Evolutionary conservation across 306 rosid species (phyloP), one percentile per base, ranked within the genome.

Genomic region (Aeschynomene evenia): DNA sequence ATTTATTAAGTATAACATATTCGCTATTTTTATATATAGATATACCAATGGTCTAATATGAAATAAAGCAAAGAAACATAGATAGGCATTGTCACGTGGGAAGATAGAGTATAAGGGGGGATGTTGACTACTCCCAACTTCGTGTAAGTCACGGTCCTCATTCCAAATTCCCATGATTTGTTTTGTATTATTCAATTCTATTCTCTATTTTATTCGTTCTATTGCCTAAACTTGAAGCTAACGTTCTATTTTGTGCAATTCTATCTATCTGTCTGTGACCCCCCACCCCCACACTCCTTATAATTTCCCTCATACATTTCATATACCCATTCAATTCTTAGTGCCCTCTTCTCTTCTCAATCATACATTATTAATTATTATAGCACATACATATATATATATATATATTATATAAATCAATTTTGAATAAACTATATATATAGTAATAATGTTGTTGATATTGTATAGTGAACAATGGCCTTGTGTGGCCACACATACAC

Each of bases 81-180:
- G 2, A 9, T 63, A 29, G 49, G 15, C 48, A 65, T 1, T 11
- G 40, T 72, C 82, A 77, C 82, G 54, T 77, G 85, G 73, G 73
- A 33, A 52, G 72, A 77, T 72, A 62, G 76, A 36, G 5, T 2
- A 4, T n/a, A n/a, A n/a, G n/a, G n/a, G 71, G 14, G 19, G 81
- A 72, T 76, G 79, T 81, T 77, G 85, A 81, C 82, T 72, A 46
- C 15, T 72, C 73, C 82, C 79, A 81, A 81, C 85, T 81, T 81
- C 85, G 81, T 76, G 64, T 40, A 56, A 49, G 70, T 39, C 69
- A 77, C 79, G 85, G 37, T 55, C 16, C 43, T 67, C n/a, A 52
- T 61, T 77, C 29, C 79, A 54, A 72, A 55, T 81, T 57, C 72
- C 82, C 71, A 72, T 81, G 75, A 67, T 72, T 68, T 67, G 5